phyloP scores from a whole-genome alignment of 176 grass and related monocot species.

The Luzula sylvatica region DNA sequence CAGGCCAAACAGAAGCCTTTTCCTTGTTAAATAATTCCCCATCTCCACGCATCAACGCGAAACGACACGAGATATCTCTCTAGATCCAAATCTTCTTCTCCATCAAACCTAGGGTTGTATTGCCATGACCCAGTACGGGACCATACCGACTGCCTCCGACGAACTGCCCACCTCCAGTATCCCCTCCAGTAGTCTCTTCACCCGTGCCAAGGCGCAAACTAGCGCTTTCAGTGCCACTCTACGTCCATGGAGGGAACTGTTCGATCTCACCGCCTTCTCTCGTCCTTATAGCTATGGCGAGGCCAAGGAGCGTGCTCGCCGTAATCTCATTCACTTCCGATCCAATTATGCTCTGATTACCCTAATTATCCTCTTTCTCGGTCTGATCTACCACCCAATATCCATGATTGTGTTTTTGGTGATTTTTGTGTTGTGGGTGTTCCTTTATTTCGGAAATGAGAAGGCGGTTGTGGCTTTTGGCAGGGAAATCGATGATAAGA shows the following conservation, averaged over 20 bases:
- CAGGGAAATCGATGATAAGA: slow-evolving; percentile 57
- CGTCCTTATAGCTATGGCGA: slow-evolving; percentile 59
- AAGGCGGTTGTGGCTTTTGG: slow-evolving; percentile 40
- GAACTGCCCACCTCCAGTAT: slow-evolving; percentile 2
- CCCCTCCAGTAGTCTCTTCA: slow-evolving; percentile 35
- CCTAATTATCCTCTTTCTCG: slow-evolving; percentile 45
- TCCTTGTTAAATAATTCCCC: slow-evolving; percentile 25
- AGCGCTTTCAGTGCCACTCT: slow-evolving; percentile 36
- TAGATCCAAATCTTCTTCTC: slow-evolving; percentile 19
- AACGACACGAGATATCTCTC: no score
- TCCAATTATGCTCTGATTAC: slow-evolving; percentile 65
- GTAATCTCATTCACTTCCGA: slow-evolving; percentile 86
- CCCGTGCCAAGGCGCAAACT: slow-evolving; percentile 40
- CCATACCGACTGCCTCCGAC: slow-evolving; percentile 33
- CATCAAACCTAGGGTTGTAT: slow-evolving; percentile 32
- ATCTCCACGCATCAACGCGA: no score
- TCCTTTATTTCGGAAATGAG: slow-evolving; percentile 46
- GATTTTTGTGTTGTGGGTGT: slow-evolving; percentile 76
- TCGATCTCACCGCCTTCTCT: slow-evolving; percentile 49
- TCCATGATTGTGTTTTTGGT: slow-evolving; percentile 66
- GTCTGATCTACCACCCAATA: slow-evolving; percentile 57
- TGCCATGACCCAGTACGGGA: slow-evolving; percentile 48
- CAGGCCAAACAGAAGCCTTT: no score
- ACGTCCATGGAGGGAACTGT: slow-evolving; percentile 64
- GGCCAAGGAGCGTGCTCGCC: slow-evolving; percentile 43